A percentile compares a stretch with the other conserved stretches of the same genome.
These are phyloP conservation scores for Dinochytrium kinnereticum DNA, from an alignment of 371 early-diverging fungal genomes.

Conservation along the genomic window DNA sequence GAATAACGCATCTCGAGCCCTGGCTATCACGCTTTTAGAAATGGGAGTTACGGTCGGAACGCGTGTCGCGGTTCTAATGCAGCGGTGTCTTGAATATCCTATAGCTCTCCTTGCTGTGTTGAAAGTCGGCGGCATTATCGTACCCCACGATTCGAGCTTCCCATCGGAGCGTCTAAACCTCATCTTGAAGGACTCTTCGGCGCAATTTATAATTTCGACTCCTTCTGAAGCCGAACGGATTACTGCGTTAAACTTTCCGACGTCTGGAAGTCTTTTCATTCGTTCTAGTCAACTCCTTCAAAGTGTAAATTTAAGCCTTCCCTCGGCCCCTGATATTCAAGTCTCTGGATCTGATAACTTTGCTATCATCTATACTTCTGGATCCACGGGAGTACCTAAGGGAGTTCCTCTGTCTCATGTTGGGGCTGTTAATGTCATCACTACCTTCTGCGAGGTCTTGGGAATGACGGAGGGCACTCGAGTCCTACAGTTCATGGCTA, in stretches of 20 bases:
- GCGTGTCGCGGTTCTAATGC: conserved; percentile 22
- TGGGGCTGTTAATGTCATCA: conserved; percentile 15
- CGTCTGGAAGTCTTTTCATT: background rate
- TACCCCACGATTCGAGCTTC: conserved; percentile 32
- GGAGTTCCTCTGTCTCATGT: conserved; percentile 21
- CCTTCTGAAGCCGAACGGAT: background rate
- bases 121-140: conserved; percentile 38
- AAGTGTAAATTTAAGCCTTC: background rate
- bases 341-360: background rate
- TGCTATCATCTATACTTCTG: conserved; percentile 25
- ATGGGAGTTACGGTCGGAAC: conserved; percentile 18
- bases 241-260: background rate
- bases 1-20: background rate
- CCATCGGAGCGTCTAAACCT: conserved; percentile 16
- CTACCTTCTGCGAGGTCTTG: background rate
- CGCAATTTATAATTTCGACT: background rate
- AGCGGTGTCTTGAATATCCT: conserved; percentile 9
- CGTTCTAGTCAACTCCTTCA: background rate
- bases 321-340: background rate
- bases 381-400: conserved; percentile 35
- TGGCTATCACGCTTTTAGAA: conserved; percentile 5
- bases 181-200: background rate
- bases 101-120: conserved; percentile 38
- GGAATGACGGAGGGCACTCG: conserved; percentile 7
- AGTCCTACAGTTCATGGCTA: conserved; percentile 21